Base-by-base conservation (phyloP, 2,329 filamentous ascomycete genomes). In the Dactylella cylindrospora region DNA sequence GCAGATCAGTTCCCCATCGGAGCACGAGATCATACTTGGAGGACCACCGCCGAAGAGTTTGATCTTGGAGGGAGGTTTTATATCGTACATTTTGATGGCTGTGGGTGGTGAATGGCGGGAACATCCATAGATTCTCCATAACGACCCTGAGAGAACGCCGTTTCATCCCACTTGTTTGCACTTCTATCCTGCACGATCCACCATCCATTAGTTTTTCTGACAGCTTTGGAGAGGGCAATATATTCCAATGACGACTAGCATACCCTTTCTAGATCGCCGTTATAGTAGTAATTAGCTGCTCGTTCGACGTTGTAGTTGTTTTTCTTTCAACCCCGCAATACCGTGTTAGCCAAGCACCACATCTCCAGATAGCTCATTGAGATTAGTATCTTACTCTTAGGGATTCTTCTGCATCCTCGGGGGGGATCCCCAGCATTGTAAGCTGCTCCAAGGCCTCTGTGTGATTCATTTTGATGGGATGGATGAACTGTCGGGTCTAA, bases 251-350 rank as follows among this genome's bases (percentile, higher is more conserved):
- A 22, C 28, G 26, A 39, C 20, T 19, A 29, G 17, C 47, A 39
- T 53, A 69, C 67, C 67, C 61, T 68, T 3, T 67, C 52, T 25
- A 67, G 44, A 32, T 65, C 62, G 8, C 60, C 49, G 25, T 59
- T 66, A 36, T 44, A 69, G 44, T 51, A 69, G 47, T 67, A 68
- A 22, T 69, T 66, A 15, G 65, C 66, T 6, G 68, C 68, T 39
- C 55, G 59, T 45, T 66, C 64, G 25, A 67, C 53, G 35, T 68
- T 46, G 23, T 66, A 65, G 28, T 65, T 57, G 47, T 60, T 62
- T 44, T 33, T 50, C 57, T 62, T 50, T 10, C 20, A 45, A 62
- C 57, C 57, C 57, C 57, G 57, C 49, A 62, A 50, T 47, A 23
- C 32, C 35, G 32, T 29, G 29, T 62, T 62, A 62, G 57, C 49